These are phyloP conservation scores for Cenchrus purpureus DNA, from an alignment of 176 grass and related monocot genomes.

Conservation along the genomic window DNA sequence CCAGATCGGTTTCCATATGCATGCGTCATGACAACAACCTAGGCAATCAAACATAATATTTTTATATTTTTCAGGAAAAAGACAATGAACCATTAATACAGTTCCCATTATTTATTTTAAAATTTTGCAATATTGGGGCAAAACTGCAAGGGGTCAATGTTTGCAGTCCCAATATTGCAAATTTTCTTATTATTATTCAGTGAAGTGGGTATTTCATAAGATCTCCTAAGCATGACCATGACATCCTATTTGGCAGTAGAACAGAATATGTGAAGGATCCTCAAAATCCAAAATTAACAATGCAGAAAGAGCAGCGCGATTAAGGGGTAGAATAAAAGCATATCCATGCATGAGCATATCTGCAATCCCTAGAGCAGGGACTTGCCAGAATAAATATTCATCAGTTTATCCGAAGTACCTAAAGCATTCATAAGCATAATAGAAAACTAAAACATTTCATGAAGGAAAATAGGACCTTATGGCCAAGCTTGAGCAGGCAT, in stretches of 20 bases:
- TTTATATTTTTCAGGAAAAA: not conserved
- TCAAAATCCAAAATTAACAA: conserved; percentile 4
- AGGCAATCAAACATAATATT: conserved; percentile 16
- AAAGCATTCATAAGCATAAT: conserved; percentile 2
- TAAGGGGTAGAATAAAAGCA: conserved; percentile 26
- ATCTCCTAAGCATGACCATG: too few species aligned
- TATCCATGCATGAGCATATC: not conserved
- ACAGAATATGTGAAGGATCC: not conserved
- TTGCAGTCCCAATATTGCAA: too few species aligned
- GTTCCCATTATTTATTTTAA: not conserved
- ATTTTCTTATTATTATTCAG: not conserved
- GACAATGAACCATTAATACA: not conserved
- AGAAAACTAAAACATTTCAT: not conserved
- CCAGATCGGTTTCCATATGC: conserved; percentile 90
- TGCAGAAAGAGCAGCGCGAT: conserved; percentile 9
- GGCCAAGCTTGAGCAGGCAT: conserved; percentile 89
- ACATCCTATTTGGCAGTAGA: not conserved
- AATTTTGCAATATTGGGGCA: too few species aligned
- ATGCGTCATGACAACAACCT: conserved; percentile 98
- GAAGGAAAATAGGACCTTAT: conserved; percentile 60
- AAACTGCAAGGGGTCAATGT: too few species aligned
- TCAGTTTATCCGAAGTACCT: not conserved
- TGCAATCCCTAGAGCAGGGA: conserved; percentile 1
- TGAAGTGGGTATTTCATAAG: not conserved
- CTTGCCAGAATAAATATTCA: not conserved